Base-by-base conservation (phyloP, 345 rosid species). In the Zanthoxylum bungeanum region DNA sequence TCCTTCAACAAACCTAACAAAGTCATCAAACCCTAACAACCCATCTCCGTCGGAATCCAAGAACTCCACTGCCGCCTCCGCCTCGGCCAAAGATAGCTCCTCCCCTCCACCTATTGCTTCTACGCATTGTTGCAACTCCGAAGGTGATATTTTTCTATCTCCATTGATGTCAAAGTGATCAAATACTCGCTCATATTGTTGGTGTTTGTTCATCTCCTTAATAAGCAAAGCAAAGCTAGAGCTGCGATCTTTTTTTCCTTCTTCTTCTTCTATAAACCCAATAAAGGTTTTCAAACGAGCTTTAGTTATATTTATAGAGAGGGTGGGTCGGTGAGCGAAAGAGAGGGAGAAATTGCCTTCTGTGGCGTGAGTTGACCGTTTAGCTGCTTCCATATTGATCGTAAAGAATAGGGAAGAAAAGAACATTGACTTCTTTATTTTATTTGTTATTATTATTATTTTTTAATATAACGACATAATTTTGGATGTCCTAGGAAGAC, bases 21-120 rank as follows among this genome's bases (percentile, higher is more conserved):
- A 84, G 22, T 91, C 92, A 24, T 87, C 89, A 3, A 89, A 71
- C 27, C 84, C 86, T 28, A 88, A 47, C 21, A 79, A 49, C 56
- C 88, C 86, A 12, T 88, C 87, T n/a, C 84, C 76, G 4, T 81
- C 79, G 0, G 60, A 40, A 37, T 79, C 82, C 27, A 66, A n/a
- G 7, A 66, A 36, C 34, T 60, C 81, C 40, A 79, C 59, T 1
- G 77, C 83, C 1, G 56, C 62, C 64, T 65, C 79, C 0, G 82
- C 85, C 34, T 84, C 86, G 4, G 49, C 77, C 60, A 73, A 28
- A 3, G 78, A 69, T 1, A 82, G 73, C 7, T 84, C 79, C 42
- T 81, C 81, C 0, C 84, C n/a, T n/a, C n/a, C n/a, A n/a, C n/a
- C 88, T 1, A 78, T 66, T 0, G 86, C 72, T 11, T 68, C 71